Percentiles rank a stretch among this genome's conserved stretches.
Conservation (phyloP, 2,329 filamentous ascomycete genomes). For the Neofusicoccum ribis region DNA sequence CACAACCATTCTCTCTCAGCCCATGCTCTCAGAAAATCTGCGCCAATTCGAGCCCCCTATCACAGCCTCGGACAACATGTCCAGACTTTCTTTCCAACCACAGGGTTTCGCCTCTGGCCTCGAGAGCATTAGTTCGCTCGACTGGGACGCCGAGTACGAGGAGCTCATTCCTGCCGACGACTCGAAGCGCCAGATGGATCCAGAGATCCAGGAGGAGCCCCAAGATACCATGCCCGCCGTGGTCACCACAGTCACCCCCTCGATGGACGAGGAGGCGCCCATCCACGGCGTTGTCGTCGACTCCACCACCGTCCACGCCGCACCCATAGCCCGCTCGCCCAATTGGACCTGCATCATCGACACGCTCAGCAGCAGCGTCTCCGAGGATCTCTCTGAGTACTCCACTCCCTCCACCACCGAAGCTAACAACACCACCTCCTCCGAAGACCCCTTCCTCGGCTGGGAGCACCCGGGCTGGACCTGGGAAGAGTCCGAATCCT, state of each 20-base stretch:
- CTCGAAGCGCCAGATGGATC: neutral
- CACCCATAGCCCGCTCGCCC: too few relatives aligned
- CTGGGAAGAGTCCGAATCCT: neutral
- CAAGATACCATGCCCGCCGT: too few relatives aligned
- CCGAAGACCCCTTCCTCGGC: neutral
- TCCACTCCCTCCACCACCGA: neutral
- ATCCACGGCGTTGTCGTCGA: neutral
- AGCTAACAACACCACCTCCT: too few relatives aligned
- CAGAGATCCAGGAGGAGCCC: too few relatives aligned
- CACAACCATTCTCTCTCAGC: neutral
- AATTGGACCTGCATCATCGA: too few relatives aligned
- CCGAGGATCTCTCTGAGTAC: neutral
- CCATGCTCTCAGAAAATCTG: neutral
- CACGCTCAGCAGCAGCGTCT: too few relatives aligned
- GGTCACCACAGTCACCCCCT: neutral
- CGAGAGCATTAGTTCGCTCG: neutral
- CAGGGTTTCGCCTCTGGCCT: neutral
- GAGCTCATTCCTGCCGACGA: neutral
- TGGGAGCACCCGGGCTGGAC: constrained; percentile 9
- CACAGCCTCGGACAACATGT: neutral
- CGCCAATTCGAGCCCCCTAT: neutral
- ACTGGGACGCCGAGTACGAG: constrained; percentile 3
- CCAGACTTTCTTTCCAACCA: neutral
- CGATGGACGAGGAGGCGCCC: neutral
- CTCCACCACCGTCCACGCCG: neutral